Conservation (phyloP, 441 rosid species). For the Capsella rubella region DNA sequence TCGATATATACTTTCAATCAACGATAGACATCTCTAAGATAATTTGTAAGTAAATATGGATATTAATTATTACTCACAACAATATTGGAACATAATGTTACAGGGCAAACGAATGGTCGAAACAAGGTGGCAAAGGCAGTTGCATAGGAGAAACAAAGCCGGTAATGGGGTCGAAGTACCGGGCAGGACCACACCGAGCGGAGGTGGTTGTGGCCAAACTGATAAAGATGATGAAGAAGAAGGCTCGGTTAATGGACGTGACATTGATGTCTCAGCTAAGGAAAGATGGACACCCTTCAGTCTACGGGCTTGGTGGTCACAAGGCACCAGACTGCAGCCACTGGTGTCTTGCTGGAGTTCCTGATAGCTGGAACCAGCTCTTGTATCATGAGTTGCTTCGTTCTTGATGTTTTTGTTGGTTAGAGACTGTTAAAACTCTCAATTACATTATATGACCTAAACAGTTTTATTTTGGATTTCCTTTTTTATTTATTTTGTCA, state of each 20-base stretch:
- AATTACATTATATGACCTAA: neutral
- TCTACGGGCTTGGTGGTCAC: constrained; percentile 53
- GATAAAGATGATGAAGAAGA: constrained; percentile 45
- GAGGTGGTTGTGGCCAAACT: constrained; percentile 50
- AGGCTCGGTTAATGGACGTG: constrained; percentile 49
- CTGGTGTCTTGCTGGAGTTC: constrained; percentile 74
- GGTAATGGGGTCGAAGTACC: constrained; percentile 38
- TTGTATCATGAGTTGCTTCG: constrained; percentile 47
- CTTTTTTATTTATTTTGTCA: neutral
- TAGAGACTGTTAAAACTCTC: neutral
- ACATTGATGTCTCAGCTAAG: constrained; percentile 58
- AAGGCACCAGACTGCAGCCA: constrained; percentile 59
- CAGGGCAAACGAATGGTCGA: constrained; percentile 53
- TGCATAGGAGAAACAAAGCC: constrained; percentile 54
- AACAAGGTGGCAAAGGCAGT: constrained; percentile 26
- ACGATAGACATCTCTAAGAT: neutral
- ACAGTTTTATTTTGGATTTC: neutral
- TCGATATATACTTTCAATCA: neutral
- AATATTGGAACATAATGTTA: neutral
- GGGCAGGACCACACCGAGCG: constrained; percentile 51
- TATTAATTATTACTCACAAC: neutral
- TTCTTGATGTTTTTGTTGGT: constrained; percentile 18
- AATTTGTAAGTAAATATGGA: too few species aligned
- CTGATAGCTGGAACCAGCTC: constrained; percentile 68
- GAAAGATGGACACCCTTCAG: constrained; percentile 66